Evolutionary conservation across 371 early-diverging fungal species (phyloP).

Genomic region (Mucor velutinosus): DNA sequence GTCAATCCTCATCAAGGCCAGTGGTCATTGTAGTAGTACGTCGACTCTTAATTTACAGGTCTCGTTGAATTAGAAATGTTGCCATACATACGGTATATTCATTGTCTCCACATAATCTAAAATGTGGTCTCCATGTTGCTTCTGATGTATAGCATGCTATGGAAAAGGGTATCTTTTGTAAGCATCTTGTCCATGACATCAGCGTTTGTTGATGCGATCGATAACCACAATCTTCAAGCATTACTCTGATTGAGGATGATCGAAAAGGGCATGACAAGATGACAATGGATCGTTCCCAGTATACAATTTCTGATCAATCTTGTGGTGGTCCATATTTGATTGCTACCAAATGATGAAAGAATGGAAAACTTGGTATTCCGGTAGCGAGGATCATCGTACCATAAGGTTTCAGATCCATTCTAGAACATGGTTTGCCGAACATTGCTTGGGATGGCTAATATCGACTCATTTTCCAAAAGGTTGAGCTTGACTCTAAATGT

Average conservation of each 20-base stretch:
- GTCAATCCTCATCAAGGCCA: too few species aligned
- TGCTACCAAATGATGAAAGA: background rate
- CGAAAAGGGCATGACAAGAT: background rate
- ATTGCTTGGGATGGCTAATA: background rate
- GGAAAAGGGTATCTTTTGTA: background rate
- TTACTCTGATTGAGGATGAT: background rate
- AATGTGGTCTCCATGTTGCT: background rate
- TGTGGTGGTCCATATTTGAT: background rate
- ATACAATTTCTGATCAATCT: background rate
- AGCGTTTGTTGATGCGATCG: background rate
- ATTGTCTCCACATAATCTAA: background rate
- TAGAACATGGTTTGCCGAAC: background rate
- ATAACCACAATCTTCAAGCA: background rate
- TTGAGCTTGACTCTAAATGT: too few species aligned
- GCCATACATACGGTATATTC: background rate
- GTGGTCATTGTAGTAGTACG: too few species aligned
- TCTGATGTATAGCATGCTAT: background rate
- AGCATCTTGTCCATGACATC: background rate
- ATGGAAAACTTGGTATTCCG: background rate
- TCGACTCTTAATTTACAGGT: background rate
- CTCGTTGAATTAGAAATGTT: too few species aligned
- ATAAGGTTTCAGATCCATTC: background rate
- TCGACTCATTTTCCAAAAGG: background rate
- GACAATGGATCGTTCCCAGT: background rate
- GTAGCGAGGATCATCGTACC: background rate